A percentile compares a stretch with the other conserved stretches of the same genome.
Conservation (phyloP, 176 grass and related monocot species). For the Oryza glumipatula region DNA sequence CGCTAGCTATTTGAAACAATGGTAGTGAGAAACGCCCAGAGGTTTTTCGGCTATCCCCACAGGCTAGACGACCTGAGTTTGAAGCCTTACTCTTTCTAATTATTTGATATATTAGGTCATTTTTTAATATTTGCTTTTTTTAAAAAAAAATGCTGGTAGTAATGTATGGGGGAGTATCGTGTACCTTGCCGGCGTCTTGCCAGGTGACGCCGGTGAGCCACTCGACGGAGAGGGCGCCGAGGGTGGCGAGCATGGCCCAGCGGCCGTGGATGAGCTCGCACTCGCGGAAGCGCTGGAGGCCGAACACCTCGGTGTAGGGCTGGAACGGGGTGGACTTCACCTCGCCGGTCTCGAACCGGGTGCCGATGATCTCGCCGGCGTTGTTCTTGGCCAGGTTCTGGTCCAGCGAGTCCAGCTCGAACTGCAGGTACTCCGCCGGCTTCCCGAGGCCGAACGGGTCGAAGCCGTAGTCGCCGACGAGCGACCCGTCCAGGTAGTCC, state of each 20-base stretch:
- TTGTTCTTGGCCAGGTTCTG: slow-evolving; percentile 92
- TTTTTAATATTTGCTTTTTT: too few relatives aligned
- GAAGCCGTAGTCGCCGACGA: slow-evolving; percentile 92
- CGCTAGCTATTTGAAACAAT: too few relatives aligned
- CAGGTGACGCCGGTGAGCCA: slow-evolving; percentile 97
- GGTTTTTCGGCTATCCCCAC: too few relatives aligned
- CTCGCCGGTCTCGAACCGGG: slow-evolving; percentile 73
- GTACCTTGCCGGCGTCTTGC: slow-evolving; percentile 99
- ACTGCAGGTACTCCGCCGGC: slow-evolving; percentile 98
- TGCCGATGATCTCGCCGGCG: slow-evolving; percentile 78
- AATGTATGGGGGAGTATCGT: neutral
- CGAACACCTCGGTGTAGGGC: slow-evolving; percentile 96
- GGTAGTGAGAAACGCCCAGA: too few relatives aligned
- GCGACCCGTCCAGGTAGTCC: slow-evolving; percentile 81
- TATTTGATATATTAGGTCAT: too few relatives aligned
- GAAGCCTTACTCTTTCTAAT: too few relatives aligned
- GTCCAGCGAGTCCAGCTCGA: slow-evolving; percentile 88
- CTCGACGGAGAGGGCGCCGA: slow-evolving; percentile 90
- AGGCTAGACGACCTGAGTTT: too few relatives aligned
- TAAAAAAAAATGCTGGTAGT: neutral
- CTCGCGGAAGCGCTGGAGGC: slow-evolving; percentile 95
- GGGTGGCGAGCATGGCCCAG: slow-evolving; percentile 98
- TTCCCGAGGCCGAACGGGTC: slow-evolving; percentile 93
- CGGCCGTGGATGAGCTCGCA: slow-evolving; percentile 98
- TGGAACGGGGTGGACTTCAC: slow-evolving; percentile 85